Base-by-base conservation (phyloP, 495 filamentous ascomycete genomes). In the Thozetella sp. region DNA sequence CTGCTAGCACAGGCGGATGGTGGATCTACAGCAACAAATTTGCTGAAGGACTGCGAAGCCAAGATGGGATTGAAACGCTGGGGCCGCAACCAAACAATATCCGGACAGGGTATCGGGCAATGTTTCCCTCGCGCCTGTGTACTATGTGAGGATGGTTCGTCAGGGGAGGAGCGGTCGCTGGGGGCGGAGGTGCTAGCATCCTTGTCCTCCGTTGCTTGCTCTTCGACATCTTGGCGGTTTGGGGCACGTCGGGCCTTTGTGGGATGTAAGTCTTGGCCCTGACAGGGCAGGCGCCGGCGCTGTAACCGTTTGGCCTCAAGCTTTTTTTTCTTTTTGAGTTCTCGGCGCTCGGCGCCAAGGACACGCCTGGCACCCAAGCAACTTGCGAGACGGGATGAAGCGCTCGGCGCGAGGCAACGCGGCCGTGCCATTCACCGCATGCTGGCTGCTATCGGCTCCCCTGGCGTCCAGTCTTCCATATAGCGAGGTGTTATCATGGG, bases 151-250 rank as follows among this genome's bases (percentile, higher is more conserved):
- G n/a, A n/a, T n/a, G n/a, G n/a, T n/a, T n/a, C n/a, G n/a, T n/a
- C n/a, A n/a, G n/a, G n/a, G n/a, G n/a, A n/a, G n/a, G n/a, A n/a
- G n/a, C n/a, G n/a, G n/a, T n/a, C n/a, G n/a, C n/a, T n/a, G n/a
- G n/a, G n/a, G n/a, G n/a, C n/a, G n/a, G n/a, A n/a, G n/a, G n/a
- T n/a, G n/a, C n/a, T n/a, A n/a, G n/a, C n/a, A n/a, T n/a, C n/a
- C n/a, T n/a, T n/a, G n/a, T n/a, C n/a, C n/a, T n/a, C n/a, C n/a
- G n/a, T 10, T 19, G n/a, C 11, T 4, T n/a, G 58, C 58, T 56
- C 52, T 25, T 43, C 51, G 57, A 55, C 51, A 22, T 60, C 57
- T 60, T 60, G 57, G 57, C 57, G 17, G 57, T 60, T 60, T 60
- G 57, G 50, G 20, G 4, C 45, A 25, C 30, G 51, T 60, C 57